These are phyloP conservation scores for Candolleomyces aberdarensis DNA, from an alignment of 768 basidiomycete species.

Conservation along the genomic window DNA sequence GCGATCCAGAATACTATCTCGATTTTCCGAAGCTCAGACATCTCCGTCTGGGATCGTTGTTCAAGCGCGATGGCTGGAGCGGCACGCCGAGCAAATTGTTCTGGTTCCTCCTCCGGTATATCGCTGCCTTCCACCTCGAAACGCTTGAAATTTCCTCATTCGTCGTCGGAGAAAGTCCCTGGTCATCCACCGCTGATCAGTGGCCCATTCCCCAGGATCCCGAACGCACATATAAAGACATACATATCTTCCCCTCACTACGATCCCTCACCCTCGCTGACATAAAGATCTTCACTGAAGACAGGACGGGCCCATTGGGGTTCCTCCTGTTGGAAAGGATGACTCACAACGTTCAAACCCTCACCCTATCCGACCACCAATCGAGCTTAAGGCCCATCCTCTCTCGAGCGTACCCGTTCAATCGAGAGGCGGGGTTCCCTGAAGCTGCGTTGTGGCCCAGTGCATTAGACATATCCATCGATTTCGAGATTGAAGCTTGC, in stretches of 20 bases:
- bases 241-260: neutral
- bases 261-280: neutral
- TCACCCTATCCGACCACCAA: too few relatives aligned
- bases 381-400: too few relatives aligned
- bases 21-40: neutral
- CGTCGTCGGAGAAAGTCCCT: neutral
- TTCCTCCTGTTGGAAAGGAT: too few relatives aligned
- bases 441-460: too few relatives aligned
- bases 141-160: neutral
- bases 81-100: neutral
- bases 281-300: neutral
- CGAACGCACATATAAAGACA: too few relatives aligned
- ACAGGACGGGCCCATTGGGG: too few relatives aligned
- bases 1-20: neutral
- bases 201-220: neutral
- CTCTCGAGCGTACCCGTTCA: too few relatives aligned
- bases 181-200: neutral
- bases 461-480: too few relatives aligned
- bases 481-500: too few relatives aligned
- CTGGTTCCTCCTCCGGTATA: neutral
- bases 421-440: too few relatives aligned
- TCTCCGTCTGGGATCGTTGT: neutral
- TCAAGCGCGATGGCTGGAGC: neutral
- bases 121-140: neutral
- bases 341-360: too few relatives aligned